phyloP scores from a whole-genome alignment of 305 asterid genomes.

The Striga hermonthica region DNA sequence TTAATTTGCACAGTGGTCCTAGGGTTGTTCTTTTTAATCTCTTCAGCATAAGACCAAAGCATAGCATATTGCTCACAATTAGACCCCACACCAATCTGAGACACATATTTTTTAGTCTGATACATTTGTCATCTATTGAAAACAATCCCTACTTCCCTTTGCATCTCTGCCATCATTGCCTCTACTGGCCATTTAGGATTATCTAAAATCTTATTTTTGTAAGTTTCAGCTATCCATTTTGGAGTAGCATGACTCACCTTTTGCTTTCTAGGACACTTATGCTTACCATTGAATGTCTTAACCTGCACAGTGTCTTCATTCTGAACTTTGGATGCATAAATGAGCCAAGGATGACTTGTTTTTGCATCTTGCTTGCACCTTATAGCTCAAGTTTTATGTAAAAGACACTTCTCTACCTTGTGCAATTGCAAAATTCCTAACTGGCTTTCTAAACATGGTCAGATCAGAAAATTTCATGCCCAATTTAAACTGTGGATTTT shows the following conservation, averaged over 20 bases:
- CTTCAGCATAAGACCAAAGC: too few species aligned
- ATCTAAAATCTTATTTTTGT: neutral
- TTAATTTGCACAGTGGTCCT: too few species aligned
- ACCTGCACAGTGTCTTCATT: neutral
- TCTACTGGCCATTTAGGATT: neutral
- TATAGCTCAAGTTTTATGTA: too few species aligned
- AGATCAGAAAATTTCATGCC: too few species aligned
- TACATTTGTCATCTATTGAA: neutral
- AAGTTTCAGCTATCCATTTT: neutral
- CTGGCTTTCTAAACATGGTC: too few species aligned
- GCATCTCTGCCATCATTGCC: neutral
- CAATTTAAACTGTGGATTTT: too few species aligned
- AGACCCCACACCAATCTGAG: too few species aligned
- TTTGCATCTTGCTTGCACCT: neutral
- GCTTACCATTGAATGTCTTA: neutral
- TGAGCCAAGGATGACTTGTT: neutral
- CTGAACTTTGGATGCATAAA: neutral
- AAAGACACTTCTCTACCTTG: too few species aligned
- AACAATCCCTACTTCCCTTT: neutral
- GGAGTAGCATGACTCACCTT: neutral
- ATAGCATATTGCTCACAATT: too few species aligned
- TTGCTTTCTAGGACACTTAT: neutral
- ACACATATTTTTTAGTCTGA: neutral
- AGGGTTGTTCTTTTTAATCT: too few species aligned
- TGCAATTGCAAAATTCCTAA: too few species aligned